Evolutionary conservation across 495 filamentous ascomycete genomes (phyloP), one percentile per base, ranked within the genome.

Genomic region (Polyplosphaeria fusca): DNA sequence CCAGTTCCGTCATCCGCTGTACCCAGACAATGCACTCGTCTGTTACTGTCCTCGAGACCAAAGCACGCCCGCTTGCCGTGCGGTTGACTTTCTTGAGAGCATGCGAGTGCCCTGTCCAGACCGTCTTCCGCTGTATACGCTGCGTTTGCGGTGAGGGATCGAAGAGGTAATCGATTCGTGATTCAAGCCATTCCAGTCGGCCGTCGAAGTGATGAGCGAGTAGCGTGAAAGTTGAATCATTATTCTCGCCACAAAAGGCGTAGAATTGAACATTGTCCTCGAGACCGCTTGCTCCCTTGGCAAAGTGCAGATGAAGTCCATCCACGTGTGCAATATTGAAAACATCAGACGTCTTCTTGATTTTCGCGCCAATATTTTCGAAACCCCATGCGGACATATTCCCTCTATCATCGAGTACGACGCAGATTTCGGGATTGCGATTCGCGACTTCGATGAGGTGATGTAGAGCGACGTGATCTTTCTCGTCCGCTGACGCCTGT

Each of bases 321-420:
- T 88, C 83, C 20, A 89, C 82, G 68, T 95, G 88, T 4, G 89
- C 84, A 63, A 97, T 82, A 62, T 95, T 95, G 74, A 95, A 96
- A 24, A 91, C 81, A 67, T 86, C 84, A 35, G 83, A 77, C 2
- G 79, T 78, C 58, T 84, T 81, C 58, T 77, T 81, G 26, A 74
- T 72, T 61, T 89, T 93, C 63, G 81, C 84, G 16, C 90, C 89
- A 22, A 96, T 79, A 66, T 91, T 89, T 69, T 97, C 91, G 50
- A 99, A 67, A 1, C 89, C 94, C 92, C 92, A 96, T 0, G 91
- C 93, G 42, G 88, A 89, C 89, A 97, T 90, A 61, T 85, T 82
- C 3, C 93, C 93, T 32, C 79, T 75, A 18, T 86, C 85, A 71
- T 99, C 91, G 47, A 95, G 76, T 2, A 92, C 83, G 14, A 96